A percentile compares a stretch with the other conserved stretches of the same genome.
These are phyloP conservation scores for Annulohypoxylon maeteangense DNA, from an alignment of 495 filamentous ascomycete species.

Conservation along the genomic window DNA sequence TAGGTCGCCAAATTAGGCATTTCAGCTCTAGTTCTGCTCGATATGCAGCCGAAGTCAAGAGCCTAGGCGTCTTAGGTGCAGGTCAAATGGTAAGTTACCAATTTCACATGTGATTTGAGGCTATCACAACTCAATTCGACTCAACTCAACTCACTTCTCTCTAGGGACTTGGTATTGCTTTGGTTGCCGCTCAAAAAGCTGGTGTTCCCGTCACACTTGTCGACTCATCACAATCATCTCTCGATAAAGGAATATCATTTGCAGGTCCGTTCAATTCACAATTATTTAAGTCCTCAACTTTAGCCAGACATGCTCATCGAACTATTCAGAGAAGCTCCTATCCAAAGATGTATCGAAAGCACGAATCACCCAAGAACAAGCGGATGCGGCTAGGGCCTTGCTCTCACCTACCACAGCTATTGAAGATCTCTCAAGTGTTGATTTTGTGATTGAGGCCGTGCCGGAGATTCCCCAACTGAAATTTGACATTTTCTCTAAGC, in stretches of 20 bases:
- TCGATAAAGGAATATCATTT: slow-evolving; percentile 92
- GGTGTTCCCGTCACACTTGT: slow-evolving; percentile 86
- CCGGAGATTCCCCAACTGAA: slow-evolving; percentile 93
- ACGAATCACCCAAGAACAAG: slow-evolving; percentile 79
- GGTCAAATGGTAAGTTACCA: slow-evolving; percentile 85
- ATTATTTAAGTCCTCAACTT: slow-evolving; percentile 1
- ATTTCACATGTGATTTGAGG: slow-evolving; percentile 34
- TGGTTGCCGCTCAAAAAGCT: slow-evolving; percentile 90
- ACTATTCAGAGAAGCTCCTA: slow-evolving; percentile 79
- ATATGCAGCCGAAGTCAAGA: slow-evolving; percentile 80
- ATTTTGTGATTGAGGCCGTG: slow-evolving; percentile 98
- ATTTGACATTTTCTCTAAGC: slow-evolving; percentile 82
- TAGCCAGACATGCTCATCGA: slow-evolving; percentile 28
- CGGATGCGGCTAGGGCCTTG: slow-evolving; percentile 73
- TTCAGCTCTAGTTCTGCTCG: slow-evolving; percentile 65
- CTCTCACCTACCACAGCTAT: slow-evolving; percentile 77
- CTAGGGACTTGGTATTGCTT: slow-evolving; percentile 95
- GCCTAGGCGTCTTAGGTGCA: slow-evolving; percentile 90
- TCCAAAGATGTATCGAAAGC: slow-evolving; percentile 90
- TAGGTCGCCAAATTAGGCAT: slow-evolving; percentile 54
- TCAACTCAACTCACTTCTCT: slow-evolving; percentile 16
- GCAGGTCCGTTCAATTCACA: slow-evolving; percentile 66
- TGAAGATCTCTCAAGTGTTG: slow-evolving; percentile 81
- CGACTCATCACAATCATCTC: slow-evolving; percentile 83
- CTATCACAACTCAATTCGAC: slow-evolving; percentile 29